Percentiles rank a stretch among this genome's conserved stretches.
phyloP scores from a whole-genome alignment of 257 asterid species.

The Penstemon davidsonii region DNA sequence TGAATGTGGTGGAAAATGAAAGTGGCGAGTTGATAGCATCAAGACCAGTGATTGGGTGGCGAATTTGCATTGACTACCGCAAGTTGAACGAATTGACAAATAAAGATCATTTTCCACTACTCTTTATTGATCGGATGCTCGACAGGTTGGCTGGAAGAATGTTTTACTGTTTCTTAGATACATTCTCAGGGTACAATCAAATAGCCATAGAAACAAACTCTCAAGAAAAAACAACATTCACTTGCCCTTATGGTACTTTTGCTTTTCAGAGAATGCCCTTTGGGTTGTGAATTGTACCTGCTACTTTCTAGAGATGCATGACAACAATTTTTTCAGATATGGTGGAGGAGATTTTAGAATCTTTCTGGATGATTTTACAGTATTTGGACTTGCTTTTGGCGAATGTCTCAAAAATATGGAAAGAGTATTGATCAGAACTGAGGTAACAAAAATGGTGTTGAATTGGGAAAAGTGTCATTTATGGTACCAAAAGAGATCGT shows the following conservation, averaged over 20 bases:
- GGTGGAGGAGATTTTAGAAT: neutral
- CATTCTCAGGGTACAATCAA: neutral
- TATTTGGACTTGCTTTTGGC: neutral
- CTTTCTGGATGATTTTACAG: constrained; percentile 14
- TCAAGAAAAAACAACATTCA: constrained; percentile 2
- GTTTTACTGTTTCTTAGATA: neutral
- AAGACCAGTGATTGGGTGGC: no score
- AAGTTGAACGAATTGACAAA: no score
- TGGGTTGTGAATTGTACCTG: neutral
- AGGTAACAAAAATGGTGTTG: neutral
- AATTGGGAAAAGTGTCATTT: constrained; percentile 22
- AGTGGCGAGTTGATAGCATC: no score
- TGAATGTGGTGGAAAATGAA: no score
- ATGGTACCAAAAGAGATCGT: constrained; percentile 15
- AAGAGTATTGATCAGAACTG: neutral
- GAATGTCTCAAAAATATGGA: neutral
- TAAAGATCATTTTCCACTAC: no score
- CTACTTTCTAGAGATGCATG: constrained; percentile 9
- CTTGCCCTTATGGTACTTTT: constrained; percentile 6
- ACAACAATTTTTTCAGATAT: neutral
- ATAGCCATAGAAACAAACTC: neutral
- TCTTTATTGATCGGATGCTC: neutral
- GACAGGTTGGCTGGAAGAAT: neutral
- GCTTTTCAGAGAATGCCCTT: constrained; percentile 16
- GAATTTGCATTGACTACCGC: no score